phyloP scores from a whole-genome alignment of 805 yeast genomes.

The Cyberlindnera samutprakarnensis region DNA sequence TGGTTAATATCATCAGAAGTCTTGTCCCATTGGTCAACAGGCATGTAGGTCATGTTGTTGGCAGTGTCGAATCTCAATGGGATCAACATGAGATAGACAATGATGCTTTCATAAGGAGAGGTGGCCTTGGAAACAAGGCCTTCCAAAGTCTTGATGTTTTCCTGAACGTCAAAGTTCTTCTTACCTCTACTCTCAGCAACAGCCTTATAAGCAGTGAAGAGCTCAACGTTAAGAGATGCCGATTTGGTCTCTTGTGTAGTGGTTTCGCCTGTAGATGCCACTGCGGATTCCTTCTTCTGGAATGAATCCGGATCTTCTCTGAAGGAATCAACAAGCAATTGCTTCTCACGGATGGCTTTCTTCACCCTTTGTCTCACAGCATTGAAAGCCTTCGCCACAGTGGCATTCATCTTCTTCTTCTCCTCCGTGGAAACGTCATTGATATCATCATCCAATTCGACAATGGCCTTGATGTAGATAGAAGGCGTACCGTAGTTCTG shows the following conservation, averaged over 20 bases:
- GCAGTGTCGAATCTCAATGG: slow-evolving; percentile 84
- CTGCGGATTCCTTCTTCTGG: slow-evolving; percentile 38
- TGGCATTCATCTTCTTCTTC: slow-evolving; percentile 71
- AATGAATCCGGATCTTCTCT: slow-evolving; percentile 69
- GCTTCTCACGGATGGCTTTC: slow-evolving; percentile 69
- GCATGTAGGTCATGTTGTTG: slow-evolving; percentile 61
- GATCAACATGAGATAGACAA: slow-evolving; percentile 71
- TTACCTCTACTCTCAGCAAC: slow-evolving; percentile 91
- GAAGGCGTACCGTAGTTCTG: slow-evolving; percentile 71
- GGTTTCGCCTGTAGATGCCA: slow-evolving; percentile 15
- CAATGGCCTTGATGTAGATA: slow-evolving; percentile 59
- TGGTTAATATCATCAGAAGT: slow-evolving; percentile 54
- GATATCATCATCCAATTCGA: slow-evolving; percentile 64
- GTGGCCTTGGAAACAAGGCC: slow-evolving; percentile 41
- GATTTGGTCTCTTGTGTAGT: slow-evolving; percentile 20
- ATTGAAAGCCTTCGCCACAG: slow-evolving; percentile 80
- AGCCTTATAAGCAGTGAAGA: slow-evolving; percentile 65
- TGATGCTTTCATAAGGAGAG: slow-evolving; percentile 67
- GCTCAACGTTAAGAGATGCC: slow-evolving; percentile 25
- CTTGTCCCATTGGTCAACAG: slow-evolving; percentile 72
- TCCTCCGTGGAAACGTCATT: slow-evolving; percentile 39
- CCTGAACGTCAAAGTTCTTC: slow-evolving; percentile 79
- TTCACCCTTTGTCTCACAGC: slow-evolving; percentile 82
- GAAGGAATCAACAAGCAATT: slow-evolving; percentile 48
- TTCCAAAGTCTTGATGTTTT: slow-evolving; percentile 71